These are phyloP conservation scores for Aspergillus transmontanensis DNA, from an alignment of 2,329 filamentous ascomycete genomes.

Conservation along the genomic window DNA sequence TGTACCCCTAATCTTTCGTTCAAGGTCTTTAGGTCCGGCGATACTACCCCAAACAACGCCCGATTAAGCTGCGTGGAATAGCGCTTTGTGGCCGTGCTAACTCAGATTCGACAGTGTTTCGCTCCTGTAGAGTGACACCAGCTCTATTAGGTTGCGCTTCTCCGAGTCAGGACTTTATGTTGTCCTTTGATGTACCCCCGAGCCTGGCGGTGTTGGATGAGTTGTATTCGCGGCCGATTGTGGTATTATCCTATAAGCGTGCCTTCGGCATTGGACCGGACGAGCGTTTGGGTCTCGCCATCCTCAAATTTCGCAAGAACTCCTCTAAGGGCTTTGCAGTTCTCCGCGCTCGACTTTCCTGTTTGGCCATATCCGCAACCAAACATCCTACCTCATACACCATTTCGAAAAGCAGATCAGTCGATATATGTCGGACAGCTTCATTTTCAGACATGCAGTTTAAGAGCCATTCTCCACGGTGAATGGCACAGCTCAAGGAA, in stretches of 20 bases:
- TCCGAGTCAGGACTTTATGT: background rate
- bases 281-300: background rate
- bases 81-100: background rate
- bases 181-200: background rate
- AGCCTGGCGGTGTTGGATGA: background rate
- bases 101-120: background rate
- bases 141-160: background rate
- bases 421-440: background rate
- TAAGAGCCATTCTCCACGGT: background rate
- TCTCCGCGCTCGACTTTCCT: background rate
- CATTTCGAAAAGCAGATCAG: background rate
- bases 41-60: background rate
- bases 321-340: background rate
- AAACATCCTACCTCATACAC: background rate
- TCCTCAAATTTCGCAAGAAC: background rate
- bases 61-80: background rate
- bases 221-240: background rate
- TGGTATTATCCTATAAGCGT: background rate
- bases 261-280: background rate
- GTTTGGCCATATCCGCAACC: background rate
- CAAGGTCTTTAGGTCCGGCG: background rate
- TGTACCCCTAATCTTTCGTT: background rate
- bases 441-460: background rate
- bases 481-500: background rate
- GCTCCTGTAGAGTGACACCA: background rate